These are phyloP conservation scores for Apiotrichum laibachii DNA, from an alignment of 1,284 basidiomycete species.

Conservation along the genomic window DNA sequence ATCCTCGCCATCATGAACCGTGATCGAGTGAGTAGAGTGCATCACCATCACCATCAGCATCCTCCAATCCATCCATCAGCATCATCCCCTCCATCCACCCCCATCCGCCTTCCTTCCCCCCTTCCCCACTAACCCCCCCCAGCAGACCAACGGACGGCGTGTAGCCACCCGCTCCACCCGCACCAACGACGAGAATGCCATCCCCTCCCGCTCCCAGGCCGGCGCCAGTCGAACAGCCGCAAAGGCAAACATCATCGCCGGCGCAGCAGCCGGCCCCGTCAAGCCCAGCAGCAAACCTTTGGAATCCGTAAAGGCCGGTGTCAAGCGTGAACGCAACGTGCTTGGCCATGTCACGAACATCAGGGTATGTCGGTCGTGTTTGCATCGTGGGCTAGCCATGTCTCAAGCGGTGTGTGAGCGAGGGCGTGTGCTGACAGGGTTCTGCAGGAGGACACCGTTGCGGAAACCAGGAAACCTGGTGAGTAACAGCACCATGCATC, in stretches of 20 bases:
- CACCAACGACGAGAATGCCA: conserved; percentile 46
- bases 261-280: conserved; percentile 2
- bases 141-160: conserved; percentile 26
- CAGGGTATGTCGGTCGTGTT: conserved; percentile 16
- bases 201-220: conserved; percentile 29
- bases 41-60: neutral
- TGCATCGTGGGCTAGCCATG: neutral
- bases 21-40: neutral
- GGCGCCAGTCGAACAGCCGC: conserved; percentile 21
- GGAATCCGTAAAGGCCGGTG: conserved; percentile 35
- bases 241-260: conserved; percentile 15
- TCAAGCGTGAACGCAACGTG: conserved; percentile 45
- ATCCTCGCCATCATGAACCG: conserved; percentile 7
- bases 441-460: conserved; percentile 28
- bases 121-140: conserved; percentile 11
- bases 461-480: conserved; percentile 39
- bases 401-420: neutral
- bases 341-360: conserved; percentile 42
- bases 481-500: conserved; percentile 13
- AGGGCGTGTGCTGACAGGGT: conserved; percentile 6
- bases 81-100: neutral
- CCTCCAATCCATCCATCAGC: neutral
- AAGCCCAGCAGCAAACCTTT: conserved; percentile 4
- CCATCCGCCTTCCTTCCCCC: neutral
- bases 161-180: conserved; percentile 30